Base-by-base conservation (phyloP, 441 rosid genomes). In the Euphorbia schlechtendalii region DNA sequence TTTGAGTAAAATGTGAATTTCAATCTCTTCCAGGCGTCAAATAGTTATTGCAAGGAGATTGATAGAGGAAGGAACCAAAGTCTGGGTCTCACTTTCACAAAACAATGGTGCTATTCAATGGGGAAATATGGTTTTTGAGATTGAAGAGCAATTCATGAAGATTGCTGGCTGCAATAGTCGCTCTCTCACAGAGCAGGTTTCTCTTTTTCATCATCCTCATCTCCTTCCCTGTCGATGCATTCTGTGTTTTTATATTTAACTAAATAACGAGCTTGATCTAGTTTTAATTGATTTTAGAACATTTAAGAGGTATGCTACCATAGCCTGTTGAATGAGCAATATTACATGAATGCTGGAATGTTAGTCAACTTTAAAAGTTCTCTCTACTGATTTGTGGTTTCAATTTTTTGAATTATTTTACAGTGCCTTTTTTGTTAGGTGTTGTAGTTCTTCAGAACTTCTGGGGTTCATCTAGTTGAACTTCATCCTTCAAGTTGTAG, bases 1-100 rank as follows among this genome's bases (percentile, higher is more conserved):
- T 15, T 15, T 63, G 34, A 3, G 28, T 61, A 40, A 61, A 43
- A 18, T 24, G 57, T 25, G n/a, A 66, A 6, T 24, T 40, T 15
- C 14, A 59, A 59, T 59, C 54, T 45, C 41, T 56, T 71, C 59
- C 80, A 92, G 98, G 76, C 77, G 65, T 73, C 96, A 87, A 73
- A 84, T 92, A 73, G 76, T 74, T 59, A 77, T 83, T 68, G 84
- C 87, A 53, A 92, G 80, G 78, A 75, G 79, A 64, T 69, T 92
- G 84, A 92, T 92, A 71, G 88, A 77, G 56, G 95, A 92, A 73
- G 98, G 98, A 74, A 86, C 87, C 56, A 84, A 66, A 73, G 80
- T 84, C 5, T 92, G 98, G 96, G 84, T 79, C 66, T 69, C 76
- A 71, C 80, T 92, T 56, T 77, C 95, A 27, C 82, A 78, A 77